Percentiles rank a stretch among this genome's conserved stretches.
phyloP scores from a whole-genome alignment of 1,284 basidiomycete genomes.

The Ceratobasidium sp. region DNA sequence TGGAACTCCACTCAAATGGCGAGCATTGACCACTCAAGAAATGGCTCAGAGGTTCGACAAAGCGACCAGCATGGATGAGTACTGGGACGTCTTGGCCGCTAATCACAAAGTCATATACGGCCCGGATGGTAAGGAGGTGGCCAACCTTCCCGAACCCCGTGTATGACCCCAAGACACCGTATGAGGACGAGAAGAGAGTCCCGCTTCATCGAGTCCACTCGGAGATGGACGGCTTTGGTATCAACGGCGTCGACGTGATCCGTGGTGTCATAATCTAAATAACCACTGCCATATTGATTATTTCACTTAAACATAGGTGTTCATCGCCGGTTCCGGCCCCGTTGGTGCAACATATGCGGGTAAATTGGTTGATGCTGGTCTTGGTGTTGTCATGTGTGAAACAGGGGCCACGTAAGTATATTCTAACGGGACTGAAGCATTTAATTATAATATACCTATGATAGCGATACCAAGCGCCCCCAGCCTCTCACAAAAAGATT shows the following conservation, averaged over 20 bases:
- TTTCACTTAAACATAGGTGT: conserved; percentile 39
- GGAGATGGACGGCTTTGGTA: background rate
- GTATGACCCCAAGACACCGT: background rate
- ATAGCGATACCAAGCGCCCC: background rate
- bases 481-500: background rate
- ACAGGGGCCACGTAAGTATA: background rate
- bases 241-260: background rate
- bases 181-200: background rate
- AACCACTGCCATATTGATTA: background rate
- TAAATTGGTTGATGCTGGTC: conserved; percentile 45
- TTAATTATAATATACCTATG: background rate
- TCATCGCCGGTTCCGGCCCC: conserved; percentile 49
- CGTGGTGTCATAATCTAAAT: background rate
- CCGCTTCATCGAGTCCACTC: background rate
- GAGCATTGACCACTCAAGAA: background rate
- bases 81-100: too few relatives aligned
- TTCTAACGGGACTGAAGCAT: background rate
- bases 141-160: background rate
- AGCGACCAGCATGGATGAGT: background rate
- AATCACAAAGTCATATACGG: background rate
- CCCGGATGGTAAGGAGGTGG: background rate
- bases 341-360: conserved; percentile 48
- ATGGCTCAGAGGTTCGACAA: background rate
- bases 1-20: background rate
- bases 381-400: conserved; percentile 32